Base-by-base conservation (phyloP, 768 basidiomycete genomes). In the Termitomyces sp. region DNA sequence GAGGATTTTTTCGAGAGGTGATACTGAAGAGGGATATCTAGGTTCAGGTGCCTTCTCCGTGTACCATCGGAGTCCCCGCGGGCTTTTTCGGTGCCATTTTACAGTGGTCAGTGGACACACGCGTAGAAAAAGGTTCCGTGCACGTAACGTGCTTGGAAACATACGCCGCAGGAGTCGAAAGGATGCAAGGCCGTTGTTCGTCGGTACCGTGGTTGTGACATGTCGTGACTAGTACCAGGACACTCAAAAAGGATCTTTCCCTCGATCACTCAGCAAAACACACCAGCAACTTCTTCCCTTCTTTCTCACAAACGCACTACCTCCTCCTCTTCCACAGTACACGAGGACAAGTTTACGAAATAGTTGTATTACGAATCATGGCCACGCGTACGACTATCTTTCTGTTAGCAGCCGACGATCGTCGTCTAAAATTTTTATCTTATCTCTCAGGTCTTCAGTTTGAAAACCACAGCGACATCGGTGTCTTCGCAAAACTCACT, bases 401-500 rank as follows among this genome's bases (percentile, higher is more conserved):
- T 29, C 29, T 43, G 7, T 29, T 53, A 20, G 38, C 34, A 25
- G 25, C 25, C 25, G 25, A 25, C 29, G 60, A 63, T 47, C 68
- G 58, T 58, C 65, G 67, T 20, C 60, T 62, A 14, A 62, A 46
- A 40, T 50, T 62, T 52, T 50, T 25, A 63, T 67, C 62, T 58
- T 62, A 66, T 62, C n/a, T 42, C 1, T 15, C 70, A 94, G 92
- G 94, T 74, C 79, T 92, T 65, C 92, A 94, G 79, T 96, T 94
- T 72, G 93, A 96, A 80, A 96, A 95, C 79, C 90, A 85, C 79
- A 89, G 88, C 77, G 95, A 98, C 70, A 85, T 99, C 69, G 96
- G 96, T 69, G 96, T 99, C 48, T 99, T 98, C 78, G 81, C 94
- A 70, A 97, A 97, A 78, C 84, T 98, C 70, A 98, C 96, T 70